Evolutionary conservation across 1,284 basidiomycete genomes (phyloP).

Genomic region (Neolentinus lepideus): DNA sequence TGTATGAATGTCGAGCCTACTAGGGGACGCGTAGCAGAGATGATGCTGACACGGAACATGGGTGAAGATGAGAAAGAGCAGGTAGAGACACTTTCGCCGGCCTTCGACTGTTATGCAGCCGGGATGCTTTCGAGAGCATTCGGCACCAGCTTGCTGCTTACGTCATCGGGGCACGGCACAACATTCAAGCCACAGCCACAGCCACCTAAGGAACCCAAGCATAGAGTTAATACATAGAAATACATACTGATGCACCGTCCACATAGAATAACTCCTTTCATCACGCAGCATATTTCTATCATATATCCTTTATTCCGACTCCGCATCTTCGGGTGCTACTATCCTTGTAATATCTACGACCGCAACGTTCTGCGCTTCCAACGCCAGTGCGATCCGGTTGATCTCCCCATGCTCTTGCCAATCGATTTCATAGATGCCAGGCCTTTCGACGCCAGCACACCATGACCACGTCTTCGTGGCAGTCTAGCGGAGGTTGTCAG

Average conservation of each 20-base stretch:
- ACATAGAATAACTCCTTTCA: background rate
- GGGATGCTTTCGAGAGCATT: background rate
- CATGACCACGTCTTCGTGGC: conserved; percentile 48
- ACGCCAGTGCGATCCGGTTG: conserved; percentile 51
- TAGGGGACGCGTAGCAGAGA: conserved; percentile 18
- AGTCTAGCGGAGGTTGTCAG: conserved; percentile 23
- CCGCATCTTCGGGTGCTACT: conserved; percentile 15
- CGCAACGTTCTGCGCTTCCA: conserved; percentile 47
- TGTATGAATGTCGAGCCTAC: conserved; percentile 11
- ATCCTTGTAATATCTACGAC: conserved; percentile 46
- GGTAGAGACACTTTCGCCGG: background rate
- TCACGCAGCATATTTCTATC: background rate
- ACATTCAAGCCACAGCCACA: no score
- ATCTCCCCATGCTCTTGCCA: conserved; percentile 43
- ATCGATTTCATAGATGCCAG: conserved; percentile 57
- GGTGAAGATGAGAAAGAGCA: background rate
- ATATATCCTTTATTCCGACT: background rate
- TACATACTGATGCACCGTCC: no score
- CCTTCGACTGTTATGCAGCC: background rate
- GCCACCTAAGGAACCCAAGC: no score
- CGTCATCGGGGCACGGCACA: background rate
- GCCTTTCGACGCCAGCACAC: conserved; percentile 41
- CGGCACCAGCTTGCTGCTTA: background rate
- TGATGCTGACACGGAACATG: conserved; percentile 27
- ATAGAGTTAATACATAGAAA: no score